A percentile compares a stretch with the other conserved stretches of the same genome.
Evolutionary conservation across 768 basidiomycete genomes (phyloP).

Genomic region (Albatrellus ellisii): DNA sequence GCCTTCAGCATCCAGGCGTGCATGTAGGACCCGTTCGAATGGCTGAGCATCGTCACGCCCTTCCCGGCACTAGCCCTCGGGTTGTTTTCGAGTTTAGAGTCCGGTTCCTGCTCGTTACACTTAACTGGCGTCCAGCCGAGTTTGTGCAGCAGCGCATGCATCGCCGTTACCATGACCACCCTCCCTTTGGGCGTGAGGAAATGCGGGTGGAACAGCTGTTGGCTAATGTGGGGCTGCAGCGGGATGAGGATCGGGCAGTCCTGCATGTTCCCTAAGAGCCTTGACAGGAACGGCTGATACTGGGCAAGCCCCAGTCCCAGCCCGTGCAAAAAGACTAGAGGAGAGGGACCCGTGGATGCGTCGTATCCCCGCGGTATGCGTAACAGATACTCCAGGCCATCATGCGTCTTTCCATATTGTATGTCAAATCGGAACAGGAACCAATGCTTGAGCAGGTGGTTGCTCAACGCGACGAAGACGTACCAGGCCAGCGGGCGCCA

Average conservation of each 20-base stretch:
- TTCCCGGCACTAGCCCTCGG: conserved; percentile 17
- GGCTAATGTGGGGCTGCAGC: conserved; percentile 79
- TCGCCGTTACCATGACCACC: conserved; percentile 37
- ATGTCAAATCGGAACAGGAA: too few relatives aligned
- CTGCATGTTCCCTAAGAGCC: conserved; percentile 41
- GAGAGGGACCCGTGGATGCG: conserved; percentile 39
- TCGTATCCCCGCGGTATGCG: conserved; percentile 61
- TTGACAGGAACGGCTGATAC: conserved; percentile 46
- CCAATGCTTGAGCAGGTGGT: conserved; percentile 31
- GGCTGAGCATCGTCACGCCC: conserved; percentile 72
- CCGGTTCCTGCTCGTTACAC: conserved; percentile 10
- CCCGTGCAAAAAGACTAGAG: conserved; percentile 79
- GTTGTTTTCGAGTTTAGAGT: too few relatives aligned
- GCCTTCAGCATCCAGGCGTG: conserved; percentile 88
- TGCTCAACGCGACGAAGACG: conserved; percentile 32
- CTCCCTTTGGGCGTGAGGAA: conserved; percentile 64
- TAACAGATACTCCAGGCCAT: conserved; percentile 71
- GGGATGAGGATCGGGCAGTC: conserved; percentile 67
- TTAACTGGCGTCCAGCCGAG: conserved; percentile 48
- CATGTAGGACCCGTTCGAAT: conserved; percentile 79
- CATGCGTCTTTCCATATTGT: conserved; percentile 29
- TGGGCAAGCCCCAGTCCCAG: conserved; percentile 75
- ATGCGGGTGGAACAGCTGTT: conserved; percentile 65
- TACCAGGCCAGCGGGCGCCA: conserved; percentile 64
- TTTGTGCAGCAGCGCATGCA: conserved; percentile 43